Conservation (phyloP, 169 alveolate species). For the Plasmodium inui region DNA sequence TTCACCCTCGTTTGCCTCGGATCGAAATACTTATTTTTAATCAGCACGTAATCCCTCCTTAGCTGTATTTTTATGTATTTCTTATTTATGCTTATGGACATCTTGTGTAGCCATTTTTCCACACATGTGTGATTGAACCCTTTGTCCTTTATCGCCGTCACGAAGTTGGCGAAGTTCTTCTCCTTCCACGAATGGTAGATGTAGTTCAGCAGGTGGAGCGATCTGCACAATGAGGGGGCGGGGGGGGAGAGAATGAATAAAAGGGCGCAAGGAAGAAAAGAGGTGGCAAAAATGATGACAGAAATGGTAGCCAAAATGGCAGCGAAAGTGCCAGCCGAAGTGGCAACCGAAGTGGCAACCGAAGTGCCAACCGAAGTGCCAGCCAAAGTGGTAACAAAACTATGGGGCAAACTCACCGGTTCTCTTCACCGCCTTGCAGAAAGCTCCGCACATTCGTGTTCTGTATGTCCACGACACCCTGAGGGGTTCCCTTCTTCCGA, state of each 20-base stretch:
- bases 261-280: not conserved
- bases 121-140: conserved; percentile 41
- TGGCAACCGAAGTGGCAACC: not conserved
- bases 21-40: not conserved
- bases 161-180: conserved; percentile 39
- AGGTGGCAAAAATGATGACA: not conserved
- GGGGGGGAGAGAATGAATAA: not conserved
- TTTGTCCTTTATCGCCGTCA: conserved; percentile 7
- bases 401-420: conserved; percentile 11
- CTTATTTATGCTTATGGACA: conserved; percentile 36
- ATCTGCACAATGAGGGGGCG: not conserved
- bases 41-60: conserved; percentile 1
- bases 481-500: not conserved
- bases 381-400: not conserved
- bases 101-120: conserved; percentile 63
- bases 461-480: conserved; percentile 41
- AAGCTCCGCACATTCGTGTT: conserved; percentile 32
- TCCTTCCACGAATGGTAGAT: conserved; percentile 49
- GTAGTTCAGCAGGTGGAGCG: conserved; percentile 17
- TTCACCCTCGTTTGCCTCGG: not conserved
- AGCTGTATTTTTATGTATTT: conserved; percentile 34
- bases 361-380: too few relatives aligned
- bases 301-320: not conserved
- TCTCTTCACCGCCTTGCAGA: not conserved
- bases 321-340: not conserved